phyloP scores from a whole-genome alignment of 2,329 filamentous ascomycete genomes.

The Cercospora sp. region DNA sequence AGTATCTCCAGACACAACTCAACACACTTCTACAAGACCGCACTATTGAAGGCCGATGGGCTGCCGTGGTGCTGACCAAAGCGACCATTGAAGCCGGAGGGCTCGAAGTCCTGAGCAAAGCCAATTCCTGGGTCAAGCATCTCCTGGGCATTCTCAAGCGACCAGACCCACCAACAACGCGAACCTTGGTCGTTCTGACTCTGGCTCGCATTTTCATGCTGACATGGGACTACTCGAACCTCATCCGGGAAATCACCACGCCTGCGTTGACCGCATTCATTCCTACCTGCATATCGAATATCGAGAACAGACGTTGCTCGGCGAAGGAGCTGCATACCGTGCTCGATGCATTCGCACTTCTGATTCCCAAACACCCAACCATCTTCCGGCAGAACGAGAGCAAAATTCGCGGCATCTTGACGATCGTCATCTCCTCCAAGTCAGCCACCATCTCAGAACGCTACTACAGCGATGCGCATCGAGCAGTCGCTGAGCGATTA shows the following conservation, averaged over 20 bases:
- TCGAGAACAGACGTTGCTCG: conserved; percentile 43
- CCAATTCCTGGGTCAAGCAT: conserved; percentile 74
- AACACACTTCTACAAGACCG: conserved; percentile 77
- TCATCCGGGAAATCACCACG: conserved; percentile 84
- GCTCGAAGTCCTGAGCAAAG: conserved; percentile 74
- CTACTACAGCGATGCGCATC: conserved; percentile 29
- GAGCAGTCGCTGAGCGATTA: conserved; percentile 61
- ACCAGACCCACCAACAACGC: conserved; percentile 72
- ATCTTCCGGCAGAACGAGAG: conserved; percentile 75
- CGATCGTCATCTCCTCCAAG: conserved; percentile 34
- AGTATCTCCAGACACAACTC: conserved; percentile 58
- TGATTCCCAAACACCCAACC: conserved; percentile 79
- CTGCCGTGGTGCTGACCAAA: conserved; percentile 77
- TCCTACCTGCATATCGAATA: conserved; percentile 68
- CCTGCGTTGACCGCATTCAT: conserved; percentile 76
- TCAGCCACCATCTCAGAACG: neutral
- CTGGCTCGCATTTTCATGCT: conserved; percentile 81
- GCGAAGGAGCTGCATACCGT: conserved; percentile 59
- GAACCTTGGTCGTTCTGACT: conserved; percentile 74
- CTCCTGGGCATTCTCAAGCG: conserved; percentile 77
- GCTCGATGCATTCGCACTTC: conserved; percentile 67
- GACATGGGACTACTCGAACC: conserved; percentile 77
- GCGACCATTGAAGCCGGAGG: conserved; percentile 78
- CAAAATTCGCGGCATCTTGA: conserved; percentile 54
- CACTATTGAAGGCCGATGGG: conserved; percentile 71